Evolutionary conservation across 1,139 yeast species (phyloP), one percentile per base, ranked within the genome.

Genomic region (Wickerhamomyces sp.): DNA sequence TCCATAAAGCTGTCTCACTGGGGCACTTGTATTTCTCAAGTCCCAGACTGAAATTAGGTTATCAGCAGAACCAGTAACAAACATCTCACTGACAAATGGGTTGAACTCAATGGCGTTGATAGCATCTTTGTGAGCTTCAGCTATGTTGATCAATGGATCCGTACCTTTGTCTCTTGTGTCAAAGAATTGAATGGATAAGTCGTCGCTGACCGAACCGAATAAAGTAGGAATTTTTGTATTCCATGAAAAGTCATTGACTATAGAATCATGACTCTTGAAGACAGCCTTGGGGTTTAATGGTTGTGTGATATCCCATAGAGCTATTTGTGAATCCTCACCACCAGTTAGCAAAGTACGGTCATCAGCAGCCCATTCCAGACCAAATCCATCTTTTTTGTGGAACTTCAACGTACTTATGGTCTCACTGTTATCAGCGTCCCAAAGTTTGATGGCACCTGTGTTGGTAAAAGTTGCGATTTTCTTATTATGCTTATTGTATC

Each of bases 171-270:
- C 20, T 47, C 88, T 70, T 14, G 68, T 56, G 54, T 84, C 94
- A 47, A 72, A 75, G 31, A 84, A 62, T 39, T 75, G 79, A 22
- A 84, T 62, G 6, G 74, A 61, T 34, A 68, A 64, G 52, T 83
- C 94, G 53, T 85, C 94, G 7, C 87, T 70, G 6, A 75, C 89
- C 4, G 88, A 75, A 1, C 80, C 93, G 54, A 85, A 77, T 18
- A 82, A 47, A 3, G 66, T 58, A 16, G 66, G 58, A 33, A 68
- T 57, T 32, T 54, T 49, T 28, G 61, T 58, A 45, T 73, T 78
- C 72, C 78, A 74, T 4, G 81, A 61, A 24, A 78, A 47, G 46
- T 73, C 84, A 53, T 77, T 78, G 18, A 78, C 68, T 2, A 68
- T 72, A 1, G 75, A 71, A 9, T 55, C 46, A 52, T 78, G 83